A percentile compares a stretch with the other conserved stretches of the same genome.
Conservation (phyloP, 495 filamentous ascomycete species). For the Chlorociboria aeruginascens region DNA sequence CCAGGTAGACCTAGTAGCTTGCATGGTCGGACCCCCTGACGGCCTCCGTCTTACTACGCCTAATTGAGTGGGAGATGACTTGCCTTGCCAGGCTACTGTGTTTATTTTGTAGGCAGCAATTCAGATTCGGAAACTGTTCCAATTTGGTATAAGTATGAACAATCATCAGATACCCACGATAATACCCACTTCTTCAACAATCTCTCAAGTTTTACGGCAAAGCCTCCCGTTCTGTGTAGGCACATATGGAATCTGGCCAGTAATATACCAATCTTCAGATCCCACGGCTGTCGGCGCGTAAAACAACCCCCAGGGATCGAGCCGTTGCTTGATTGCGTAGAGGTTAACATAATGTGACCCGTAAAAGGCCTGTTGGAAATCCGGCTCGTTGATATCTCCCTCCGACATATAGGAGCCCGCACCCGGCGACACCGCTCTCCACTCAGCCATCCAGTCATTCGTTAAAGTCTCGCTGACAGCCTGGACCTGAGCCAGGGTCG, state of each 20-base stretch:
- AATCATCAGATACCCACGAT: too few species aligned
- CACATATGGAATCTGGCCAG: constrained; percentile 1
- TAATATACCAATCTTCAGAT: constrained; percentile 40
- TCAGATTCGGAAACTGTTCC: too few species aligned
- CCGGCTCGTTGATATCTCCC: constrained; percentile 35
- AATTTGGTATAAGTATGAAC: too few species aligned
- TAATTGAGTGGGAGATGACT: too few species aligned
- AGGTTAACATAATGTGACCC: constrained; percentile 36
- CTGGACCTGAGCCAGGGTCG: constrained; percentile 18
- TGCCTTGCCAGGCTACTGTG: too few species aligned
- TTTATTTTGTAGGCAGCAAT: too few species aligned
- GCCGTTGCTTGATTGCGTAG: constrained; percentile 33
- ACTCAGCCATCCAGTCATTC: constrained; percentile 22
- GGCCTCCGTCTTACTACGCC: too few species aligned
- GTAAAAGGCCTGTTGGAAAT: constrained; percentile 40
- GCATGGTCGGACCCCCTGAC: too few species aligned
- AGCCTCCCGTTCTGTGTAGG: constrained; percentile 10
- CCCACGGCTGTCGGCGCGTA: constrained; percentile 51
- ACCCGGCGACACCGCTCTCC: constrained; percentile 26
- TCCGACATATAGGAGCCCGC: constrained; percentile 33
- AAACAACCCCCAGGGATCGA: constrained; percentile 48
- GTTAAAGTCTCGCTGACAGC: constrained; percentile 24
- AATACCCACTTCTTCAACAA: too few species aligned
- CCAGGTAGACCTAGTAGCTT: too few species aligned
- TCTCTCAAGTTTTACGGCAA: constrained; percentile 1